Evolutionary conservation across 2,329 filamentous ascomycete genomes (phyloP).

Genomic region (Fusarium sp.): DNA sequence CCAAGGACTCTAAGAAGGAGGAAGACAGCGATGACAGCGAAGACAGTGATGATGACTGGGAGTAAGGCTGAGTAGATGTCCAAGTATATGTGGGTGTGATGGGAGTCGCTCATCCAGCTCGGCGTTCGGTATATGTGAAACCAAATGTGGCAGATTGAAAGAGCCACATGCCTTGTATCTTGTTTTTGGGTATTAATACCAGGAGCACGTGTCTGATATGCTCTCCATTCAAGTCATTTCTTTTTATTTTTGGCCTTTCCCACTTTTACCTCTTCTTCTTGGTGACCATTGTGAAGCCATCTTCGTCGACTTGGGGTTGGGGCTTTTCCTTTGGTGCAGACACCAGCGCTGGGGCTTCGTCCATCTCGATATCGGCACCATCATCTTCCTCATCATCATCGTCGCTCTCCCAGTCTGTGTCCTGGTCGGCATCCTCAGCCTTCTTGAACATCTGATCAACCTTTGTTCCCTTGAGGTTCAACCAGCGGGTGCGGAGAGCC

Average conservation of each 20-base stretch:
- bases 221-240: not conserved
- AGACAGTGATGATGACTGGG: constrained; percentile 76
- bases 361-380: constrained; percentile 72
- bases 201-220: constrained; percentile 30
- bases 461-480: constrained; percentile 69
- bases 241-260: constrained; percentile 9
- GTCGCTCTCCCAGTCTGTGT: constrained; percentile 70
- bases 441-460: constrained; percentile 65
- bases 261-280: constrained; percentile 70
- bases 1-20: constrained; percentile 65
- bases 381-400: constrained; percentile 71
- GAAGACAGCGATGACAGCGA: constrained; percentile 52
- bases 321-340: constrained; percentile 69
- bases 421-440: constrained; percentile 65
- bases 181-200: constrained; percentile 44
- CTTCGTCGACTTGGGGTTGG: constrained; percentile 80
- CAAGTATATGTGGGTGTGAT: constrained; percentile 23
- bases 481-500: constrained; percentile 70
- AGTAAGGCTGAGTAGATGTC: constrained; percentile 57
- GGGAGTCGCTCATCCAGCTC: constrained; percentile 38
- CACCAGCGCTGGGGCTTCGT: constrained; percentile 73
- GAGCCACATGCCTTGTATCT: constrained; percentile 31
- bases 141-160: constrained; percentile 29
- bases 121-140: constrained; percentile 48
- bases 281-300: constrained; percentile 82